Percentiles rank a stretch among this genome's conserved stretches.
phyloP scores from a whole-genome alignment of 495 filamentous ascomycete genomes.

The Tuber microsphaerosporum region DNA sequence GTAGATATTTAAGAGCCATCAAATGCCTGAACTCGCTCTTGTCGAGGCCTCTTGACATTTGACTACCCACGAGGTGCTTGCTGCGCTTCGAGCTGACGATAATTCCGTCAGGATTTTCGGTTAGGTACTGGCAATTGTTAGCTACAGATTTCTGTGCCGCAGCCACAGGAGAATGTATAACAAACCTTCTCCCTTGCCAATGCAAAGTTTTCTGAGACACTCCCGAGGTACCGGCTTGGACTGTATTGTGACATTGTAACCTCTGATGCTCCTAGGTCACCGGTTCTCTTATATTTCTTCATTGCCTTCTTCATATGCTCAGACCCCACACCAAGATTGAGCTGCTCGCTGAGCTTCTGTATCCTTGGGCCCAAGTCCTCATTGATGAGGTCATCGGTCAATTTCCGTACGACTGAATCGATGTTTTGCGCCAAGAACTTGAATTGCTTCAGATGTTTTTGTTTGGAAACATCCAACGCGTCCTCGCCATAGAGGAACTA shows the following conservation, averaged over 20 bases:
- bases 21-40: slow-evolving; percentile 76
- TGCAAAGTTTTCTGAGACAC: slow-evolving; percentile 83
- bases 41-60: slow-evolving; percentile 32
- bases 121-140: slow-evolving; percentile 58
- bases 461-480: slow-evolving; percentile 86
- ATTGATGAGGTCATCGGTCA: slow-evolving; percentile 43
- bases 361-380: slow-evolving; percentile 41
- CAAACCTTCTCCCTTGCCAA: slow-evolving; percentile 53
- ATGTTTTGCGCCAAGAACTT: slow-evolving; percentile 80
- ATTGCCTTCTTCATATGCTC: slow-evolving; percentile 65
- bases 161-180: not conserved
- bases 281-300: slow-evolving; percentile 68
- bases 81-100: slow-evolving; percentile 67
- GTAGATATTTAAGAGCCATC: slow-evolving; percentile 85
- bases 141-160: not conserved
- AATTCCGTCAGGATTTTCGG: slow-evolving; percentile 65
- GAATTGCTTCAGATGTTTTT: slow-evolving; percentile 84
- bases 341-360: slow-evolving; percentile 17
- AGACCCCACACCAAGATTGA: slow-evolving; percentile 30
- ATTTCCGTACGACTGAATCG: slow-evolving; percentile 46
- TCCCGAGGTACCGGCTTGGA: slow-evolving; percentile 69
- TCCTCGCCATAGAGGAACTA: slow-evolving; percentile 92
- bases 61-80: slow-evolving; percentile 46
- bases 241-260: slow-evolving; percentile 67
- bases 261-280: slow-evolving; percentile 60